Base-by-base conservation (phyloP, 176 grass and related monocot species). In the Calamus simplicifolius region DNA sequence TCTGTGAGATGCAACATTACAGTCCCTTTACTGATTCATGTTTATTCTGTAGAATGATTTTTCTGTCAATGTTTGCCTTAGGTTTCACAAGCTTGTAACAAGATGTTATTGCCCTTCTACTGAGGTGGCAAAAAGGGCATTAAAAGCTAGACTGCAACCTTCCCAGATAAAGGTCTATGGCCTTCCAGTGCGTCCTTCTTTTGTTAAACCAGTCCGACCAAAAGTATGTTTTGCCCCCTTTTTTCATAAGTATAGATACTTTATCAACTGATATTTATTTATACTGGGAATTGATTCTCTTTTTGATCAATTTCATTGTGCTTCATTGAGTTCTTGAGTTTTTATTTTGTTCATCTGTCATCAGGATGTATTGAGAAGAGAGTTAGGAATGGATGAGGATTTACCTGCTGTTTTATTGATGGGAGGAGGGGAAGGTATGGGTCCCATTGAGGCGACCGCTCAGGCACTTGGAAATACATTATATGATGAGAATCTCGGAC, bases 81-180 rank as follows among this genome's bases (percentile, higher is more conserved):
- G 93, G 93, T 98, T 98, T 73, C 93, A 98, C 75, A 98, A 88
- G 81, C 87, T 98, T 69, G 93, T 98, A 67, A 92, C 93, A 69
- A 91, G 93, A 82, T 98, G 93, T 58, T 98, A 98, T 63, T 98
- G 93, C 59, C 93, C 93, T 56, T 98, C 93, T 78, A 29, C 75
- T 71, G 93, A 92, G 69, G 93, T 98, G 66, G 68, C 85, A 78
- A 98, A 92, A 52, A 74, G 93, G 75, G 93, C 93, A 77, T 65
- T 78, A 63, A 98, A 98, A 67, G 93, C 87, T 64, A 81, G 93
- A 68, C 67, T 98, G 50, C 80, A 98, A 68, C 78, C 83, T 49
- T 75, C 83, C 56, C 87, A 98, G 74, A 84, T 98, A 58, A 92
- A 98, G 78, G 87, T 98, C 15, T 98, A 89, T 82, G 92, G 92